Evolutionary conservation across 169 alveolate species (phyloP), one percentile per base, ranked within the genome.

Genomic region (Eimeria necatrix): DNA sequence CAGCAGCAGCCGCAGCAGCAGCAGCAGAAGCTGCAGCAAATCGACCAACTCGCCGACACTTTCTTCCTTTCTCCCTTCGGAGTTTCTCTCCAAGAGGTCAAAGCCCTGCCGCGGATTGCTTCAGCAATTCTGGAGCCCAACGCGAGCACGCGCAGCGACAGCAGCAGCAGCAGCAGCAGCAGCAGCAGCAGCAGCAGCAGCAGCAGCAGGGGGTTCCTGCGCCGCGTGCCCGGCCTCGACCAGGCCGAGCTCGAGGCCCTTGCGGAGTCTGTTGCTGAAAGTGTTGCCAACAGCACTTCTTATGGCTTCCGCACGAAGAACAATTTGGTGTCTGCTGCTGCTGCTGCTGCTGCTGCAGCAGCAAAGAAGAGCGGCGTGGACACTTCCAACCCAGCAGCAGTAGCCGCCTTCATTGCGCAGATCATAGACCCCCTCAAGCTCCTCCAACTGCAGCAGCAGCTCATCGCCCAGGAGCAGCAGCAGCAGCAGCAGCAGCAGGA

Each of bases 131-230:
- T 56, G 8, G 64, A 56, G 64, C 64, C 8, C 20, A 8, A 14
- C 64, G 64, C 64, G 20, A 14, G 14, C 8, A 56, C 64, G 14
- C 14, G 20, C 64, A 56, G 64, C 64, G 64, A 14, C 14, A 56
- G 64, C 64, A 56, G 64, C 14, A 56, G 64, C 64, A 24, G 26
- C 76, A 64, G 76, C 76, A 64, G 26, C 76, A 64, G 76, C 76
- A 10, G 41, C 76, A 9, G 76, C 76, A 64, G 76, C 76, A 64
- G 26, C 26, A 24, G 76, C 41, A 64, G 76, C 76, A 14, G 41
- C 32, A n/a, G 26, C 9, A 9, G 32, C 5, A 14, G 41, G 8
- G 8, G 8, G 9, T n/a, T 24, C 26, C 76, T 64, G 14, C 18
- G 76, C 41, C 32, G 76, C 26, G 76, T 64, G 9, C 14, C 41